Evolutionary conservation across 108 stramenopile genomes (phyloP).

Genomic region (Parietichytrium sp.): DNA sequence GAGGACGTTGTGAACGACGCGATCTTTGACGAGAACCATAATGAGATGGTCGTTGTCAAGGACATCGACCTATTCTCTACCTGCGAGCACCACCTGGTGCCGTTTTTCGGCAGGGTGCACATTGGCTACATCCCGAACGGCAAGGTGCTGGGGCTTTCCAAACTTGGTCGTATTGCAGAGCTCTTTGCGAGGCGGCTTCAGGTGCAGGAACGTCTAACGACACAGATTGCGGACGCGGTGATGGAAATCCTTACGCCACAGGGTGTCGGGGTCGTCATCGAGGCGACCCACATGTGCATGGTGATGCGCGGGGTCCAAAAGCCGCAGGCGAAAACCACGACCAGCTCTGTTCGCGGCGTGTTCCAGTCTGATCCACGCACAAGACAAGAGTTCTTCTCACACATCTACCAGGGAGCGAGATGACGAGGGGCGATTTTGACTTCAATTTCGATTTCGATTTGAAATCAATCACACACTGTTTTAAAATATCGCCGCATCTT

Average conservation of each 20-base stretch:
- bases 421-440: too few species aligned
- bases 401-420: too few species aligned
- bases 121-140: constrained; percentile 96
- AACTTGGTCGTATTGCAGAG: constrained; percentile 90
- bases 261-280: constrained; percentile 96
- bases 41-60: constrained; percentile 92
- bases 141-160: constrained; percentile 74
- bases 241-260: constrained; percentile 78
- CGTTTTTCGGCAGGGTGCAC: constrained; percentile 85
- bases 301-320: constrained; percentile 95
- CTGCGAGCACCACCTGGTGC: constrained; percentile 99
- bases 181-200: constrained; percentile 86
- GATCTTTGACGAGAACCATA: constrained; percentile 80
- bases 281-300: constrained; percentile 97
- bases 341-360: constrained; percentile 82
- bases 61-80: constrained; percentile 91
- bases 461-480: too few species aligned
- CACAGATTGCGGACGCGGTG: constrained; percentile 92
- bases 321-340: constrained; percentile 79
- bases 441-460: too few species aligned
- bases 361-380: constrained; percentile 83
- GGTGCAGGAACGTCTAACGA: constrained; percentile 95
- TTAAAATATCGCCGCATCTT: too few species aligned
- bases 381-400: constrained; percentile 89
- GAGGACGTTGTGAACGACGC: constrained; percentile 80